Conservation (phyloP, 257 asterid species). For the Prunella vulgaris region DNA sequence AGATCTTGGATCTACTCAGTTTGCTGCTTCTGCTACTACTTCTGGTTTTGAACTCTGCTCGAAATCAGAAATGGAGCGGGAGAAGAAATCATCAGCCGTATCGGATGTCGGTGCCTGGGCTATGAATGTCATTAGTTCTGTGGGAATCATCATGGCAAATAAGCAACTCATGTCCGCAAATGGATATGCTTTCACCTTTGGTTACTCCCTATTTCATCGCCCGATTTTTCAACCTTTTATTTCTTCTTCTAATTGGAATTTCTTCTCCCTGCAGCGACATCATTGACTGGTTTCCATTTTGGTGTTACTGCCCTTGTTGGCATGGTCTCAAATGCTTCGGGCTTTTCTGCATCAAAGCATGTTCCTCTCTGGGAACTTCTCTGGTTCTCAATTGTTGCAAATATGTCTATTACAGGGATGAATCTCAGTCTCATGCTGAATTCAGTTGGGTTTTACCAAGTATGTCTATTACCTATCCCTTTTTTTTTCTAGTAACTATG, state of each 20-base stretch:
- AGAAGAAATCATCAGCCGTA: conserved; percentile 60
- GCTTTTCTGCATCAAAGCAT: conserved; percentile 76
- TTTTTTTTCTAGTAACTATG: background rate
- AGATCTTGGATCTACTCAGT: conserved; percentile 24
- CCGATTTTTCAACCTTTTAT: background rate
- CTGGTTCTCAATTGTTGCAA: conserved; percentile 91
- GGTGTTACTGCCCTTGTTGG: conserved; percentile 93
- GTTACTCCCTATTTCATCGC: too few species aligned
- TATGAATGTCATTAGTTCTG: conserved; percentile 89
- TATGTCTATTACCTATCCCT: conserved; percentile 24
- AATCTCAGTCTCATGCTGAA: conserved; percentile 92
- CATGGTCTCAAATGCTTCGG: conserved; percentile 81
- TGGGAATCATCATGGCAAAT: conserved; percentile 92
- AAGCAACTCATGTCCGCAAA: conserved; percentile 82
- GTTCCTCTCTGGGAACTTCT: conserved; percentile 92
- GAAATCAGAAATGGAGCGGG: conserved; percentile 53
- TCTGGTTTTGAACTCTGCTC: too few species aligned
- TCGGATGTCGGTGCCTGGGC: conserved; percentile 98
- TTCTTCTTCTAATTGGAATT: background rate
- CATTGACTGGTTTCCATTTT: conserved; percentile 91
- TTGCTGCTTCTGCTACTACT: too few species aligned
- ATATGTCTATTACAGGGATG: conserved; percentile 94
- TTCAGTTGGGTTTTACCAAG: conserved; percentile 96
- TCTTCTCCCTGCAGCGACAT: conserved; percentile 54
- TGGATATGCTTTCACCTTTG: conserved; percentile 83